Evolutionary conservation across 192 early-diverging fungal genomes (phyloP).

Genomic region (Phlyctochytrium bullatum): DNA sequence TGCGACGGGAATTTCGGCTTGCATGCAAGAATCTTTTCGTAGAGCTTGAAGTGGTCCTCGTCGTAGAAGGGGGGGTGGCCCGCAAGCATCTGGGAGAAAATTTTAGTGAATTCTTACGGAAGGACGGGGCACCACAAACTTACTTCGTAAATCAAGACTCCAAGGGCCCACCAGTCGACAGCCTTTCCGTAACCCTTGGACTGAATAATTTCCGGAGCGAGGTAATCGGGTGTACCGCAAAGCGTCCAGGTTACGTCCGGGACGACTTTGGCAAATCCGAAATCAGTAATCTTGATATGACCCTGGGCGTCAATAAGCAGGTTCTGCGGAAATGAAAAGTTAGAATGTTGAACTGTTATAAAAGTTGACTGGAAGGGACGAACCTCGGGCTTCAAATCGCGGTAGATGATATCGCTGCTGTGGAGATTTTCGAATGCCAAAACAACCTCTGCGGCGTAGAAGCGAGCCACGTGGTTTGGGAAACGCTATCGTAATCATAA

Average conservation of each 20-base stretch:
- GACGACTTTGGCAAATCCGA: conserved; percentile 82
- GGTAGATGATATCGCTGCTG: conserved; percentile 81
- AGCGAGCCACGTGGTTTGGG: conserved; percentile 81
- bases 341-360: background rate
- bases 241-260: conserved; percentile 81
- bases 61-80: conserved; percentile 96
- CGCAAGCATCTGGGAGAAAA: conserved; percentile 91
- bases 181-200: conserved; percentile 68
- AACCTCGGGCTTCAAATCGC: conserved; percentile 84
- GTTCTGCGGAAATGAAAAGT: conserved; percentile 45
- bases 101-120: conserved; percentile 22
- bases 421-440: conserved; percentile 89
- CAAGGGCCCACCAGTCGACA: conserved; percentile 88
- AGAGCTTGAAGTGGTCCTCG: conserved; percentile 88
- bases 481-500: conserved; percentile 59
- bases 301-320: conserved; percentile 72
- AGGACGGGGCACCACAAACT: background rate
- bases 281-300: conserved; percentile 82
- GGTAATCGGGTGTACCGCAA: conserved; percentile 79
- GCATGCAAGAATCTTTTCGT: conserved; percentile 89
- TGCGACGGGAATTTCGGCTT: conserved; percentile 81
- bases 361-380: conserved; percentile 2
- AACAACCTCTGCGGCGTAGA: conserved; percentile 87
- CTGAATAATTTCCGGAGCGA: conserved; percentile 71
- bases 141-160: conserved; percentile 40